Conservation (phyloP, 2,329 filamentous ascomycete genomes). For the Sporothrix mexicana region DNA sequence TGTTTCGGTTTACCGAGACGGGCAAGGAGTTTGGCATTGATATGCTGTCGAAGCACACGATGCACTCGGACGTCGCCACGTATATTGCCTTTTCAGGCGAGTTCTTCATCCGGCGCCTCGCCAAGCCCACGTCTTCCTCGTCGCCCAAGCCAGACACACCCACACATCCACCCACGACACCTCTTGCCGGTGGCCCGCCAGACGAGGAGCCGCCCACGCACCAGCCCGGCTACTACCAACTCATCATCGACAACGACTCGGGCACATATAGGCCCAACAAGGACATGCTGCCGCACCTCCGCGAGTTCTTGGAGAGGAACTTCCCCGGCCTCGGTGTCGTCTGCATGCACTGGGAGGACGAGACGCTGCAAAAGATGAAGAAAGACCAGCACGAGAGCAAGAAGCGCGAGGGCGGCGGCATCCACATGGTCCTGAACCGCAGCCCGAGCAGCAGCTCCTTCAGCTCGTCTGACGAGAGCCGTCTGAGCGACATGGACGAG, state of each 20-base stretch:
- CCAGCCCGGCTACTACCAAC: constrained; percentile 71
- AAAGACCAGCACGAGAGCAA: constrained; percentile 74
- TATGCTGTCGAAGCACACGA: constrained; percentile 90
- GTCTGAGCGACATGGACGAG: constrained; percentile 45
- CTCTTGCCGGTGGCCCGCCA: constrained; percentile 54
- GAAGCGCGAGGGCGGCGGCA: constrained; percentile 61
- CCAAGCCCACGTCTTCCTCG: constrained; percentile 53
- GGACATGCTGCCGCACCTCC: constrained; percentile 72
- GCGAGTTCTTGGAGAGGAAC: constrained; percentile 71
- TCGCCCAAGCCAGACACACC: constrained; percentile 52
- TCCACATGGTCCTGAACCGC: constrained; percentile 63
- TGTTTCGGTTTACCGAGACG: constrained; percentile 91
- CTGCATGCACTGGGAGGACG: constrained; percentile 78
- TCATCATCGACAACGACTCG: constrained; percentile 93
- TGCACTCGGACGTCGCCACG: constrained; percentile 91
- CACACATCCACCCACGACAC: constrained; percentile 59
- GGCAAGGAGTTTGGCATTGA: constrained; percentile 96
- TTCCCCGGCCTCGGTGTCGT: constrained; percentile 78
- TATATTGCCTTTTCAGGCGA: constrained; percentile 94
- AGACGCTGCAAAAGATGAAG: constrained; percentile 77
- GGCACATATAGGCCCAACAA: constrained; percentile 92
- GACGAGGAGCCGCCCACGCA: constrained; percentile 48
- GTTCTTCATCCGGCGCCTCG: constrained; percentile 81
- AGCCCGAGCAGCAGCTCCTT: constrained; percentile 57
- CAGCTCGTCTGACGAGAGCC: constrained; percentile 60